These are phyloP conservation scores for Cornus suecica DNA, from an alignment of 148 eudicot genomes.

Conservation along the genomic window DNA sequence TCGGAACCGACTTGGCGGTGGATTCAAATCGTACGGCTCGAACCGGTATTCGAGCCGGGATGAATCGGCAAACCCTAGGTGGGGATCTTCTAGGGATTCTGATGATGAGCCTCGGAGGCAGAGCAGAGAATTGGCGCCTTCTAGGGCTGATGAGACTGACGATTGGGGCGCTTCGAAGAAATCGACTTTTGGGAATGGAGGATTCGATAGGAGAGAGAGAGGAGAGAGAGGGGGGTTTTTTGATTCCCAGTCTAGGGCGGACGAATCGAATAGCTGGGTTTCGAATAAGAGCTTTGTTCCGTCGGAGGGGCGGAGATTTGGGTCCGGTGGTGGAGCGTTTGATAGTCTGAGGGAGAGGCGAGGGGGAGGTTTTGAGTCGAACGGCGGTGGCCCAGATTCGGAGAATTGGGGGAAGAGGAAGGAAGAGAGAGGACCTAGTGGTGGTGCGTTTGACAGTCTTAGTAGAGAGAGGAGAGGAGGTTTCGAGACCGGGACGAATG, in stretches of 20 bases:
- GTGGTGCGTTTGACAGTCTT: slow-evolving; percentile 48
- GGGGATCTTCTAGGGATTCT: slow-evolving; percentile 43
- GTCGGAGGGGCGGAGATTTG: slow-evolving; percentile 36
- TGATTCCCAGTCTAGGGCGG: slow-evolving; percentile 65
- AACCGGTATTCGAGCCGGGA: slow-evolving; percentile 27
- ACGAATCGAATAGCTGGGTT: slow-evolving; percentile 83
- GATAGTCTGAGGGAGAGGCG: slow-evolving; percentile 45
- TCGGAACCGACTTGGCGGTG: slow-evolving; percentile 55
- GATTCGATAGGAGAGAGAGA: slow-evolving; percentile 45
- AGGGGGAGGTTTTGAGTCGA: slow-evolving; percentile 66
- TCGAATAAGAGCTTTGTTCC: slow-evolving; percentile 60
- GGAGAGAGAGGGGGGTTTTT: slow-evolving; percentile 70
- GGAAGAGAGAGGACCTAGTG: slow-evolving; percentile 37
- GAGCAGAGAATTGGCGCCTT: slow-evolving; percentile 36
- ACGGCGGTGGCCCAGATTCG: slow-evolving; percentile 42
- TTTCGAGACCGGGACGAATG: slow-evolving; percentile 24
- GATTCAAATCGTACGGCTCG: slow-evolving; percentile 45
- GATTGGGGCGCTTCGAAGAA: slow-evolving; percentile 84
- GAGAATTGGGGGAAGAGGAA: slow-evolving; percentile 57
- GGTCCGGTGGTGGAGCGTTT: not conserved
- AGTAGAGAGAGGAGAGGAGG: slow-evolving; percentile 52
- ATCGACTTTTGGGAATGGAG: slow-evolving; percentile 26
- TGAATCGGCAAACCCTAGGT: slow-evolving; percentile 23
- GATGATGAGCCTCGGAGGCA: slow-evolving; percentile 29
- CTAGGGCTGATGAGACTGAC: slow-evolving; percentile 86